These are phyloP conservation scores for Digitaria exilis DNA, from an alignment of 202 grass and related monocot genomes.

Conservation along the genomic window DNA sequence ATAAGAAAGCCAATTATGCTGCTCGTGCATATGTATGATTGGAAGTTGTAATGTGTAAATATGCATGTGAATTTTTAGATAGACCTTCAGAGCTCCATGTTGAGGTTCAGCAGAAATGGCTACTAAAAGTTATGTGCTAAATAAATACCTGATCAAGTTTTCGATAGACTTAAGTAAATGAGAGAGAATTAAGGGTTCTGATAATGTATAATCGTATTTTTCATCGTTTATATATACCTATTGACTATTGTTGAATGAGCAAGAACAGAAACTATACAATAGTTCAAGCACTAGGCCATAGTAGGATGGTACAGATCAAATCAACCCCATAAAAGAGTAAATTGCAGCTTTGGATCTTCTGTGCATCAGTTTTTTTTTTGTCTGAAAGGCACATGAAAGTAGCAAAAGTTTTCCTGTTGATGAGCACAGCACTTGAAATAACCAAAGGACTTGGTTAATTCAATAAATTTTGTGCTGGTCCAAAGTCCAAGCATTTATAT, in stretches of 20 bases:
- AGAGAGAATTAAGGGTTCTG: not conserved
- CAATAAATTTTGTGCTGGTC: not conserved
- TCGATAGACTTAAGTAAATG: not conserved
- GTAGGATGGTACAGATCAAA: not conserved
- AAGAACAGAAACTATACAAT: not conserved
- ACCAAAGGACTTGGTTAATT: not conserved
- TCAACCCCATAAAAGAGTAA: not conserved
- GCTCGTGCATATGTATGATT: conserved; percentile 5
- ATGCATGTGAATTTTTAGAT: not conserved
- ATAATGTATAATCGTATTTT: not conserved
- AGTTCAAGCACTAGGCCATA: not conserved
- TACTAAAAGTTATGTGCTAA: not conserved
- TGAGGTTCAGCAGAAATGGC: not conserved
- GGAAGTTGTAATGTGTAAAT: not conserved
- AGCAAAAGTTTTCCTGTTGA: not conserved
- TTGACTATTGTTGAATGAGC: not conserved
- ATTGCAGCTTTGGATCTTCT: not conserved
- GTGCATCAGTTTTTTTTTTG: not conserved
- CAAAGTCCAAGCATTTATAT: not conserved
- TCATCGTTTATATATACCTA: not conserved
- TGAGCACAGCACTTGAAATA: not conserved
- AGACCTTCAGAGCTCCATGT: not conserved
- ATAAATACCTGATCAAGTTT: not conserved
- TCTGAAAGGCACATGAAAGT: not conserved
- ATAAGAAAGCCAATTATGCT: not conserved